Base-by-base conservation (phyloP, 345 rosid genomes). In the Conringia planisiliqua region DNA sequence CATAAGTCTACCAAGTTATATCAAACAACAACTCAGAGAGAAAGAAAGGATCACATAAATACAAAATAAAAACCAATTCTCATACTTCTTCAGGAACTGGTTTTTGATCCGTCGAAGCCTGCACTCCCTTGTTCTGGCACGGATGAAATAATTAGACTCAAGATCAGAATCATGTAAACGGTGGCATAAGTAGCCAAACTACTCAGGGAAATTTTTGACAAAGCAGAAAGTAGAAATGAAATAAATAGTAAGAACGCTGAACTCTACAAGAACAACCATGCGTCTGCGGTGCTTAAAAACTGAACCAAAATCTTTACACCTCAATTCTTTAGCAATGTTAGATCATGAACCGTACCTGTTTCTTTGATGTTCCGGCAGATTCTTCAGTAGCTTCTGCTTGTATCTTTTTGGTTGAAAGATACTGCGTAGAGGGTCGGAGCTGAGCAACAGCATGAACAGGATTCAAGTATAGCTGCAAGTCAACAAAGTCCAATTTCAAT, bases 361-460 rank as follows among this genome's bases (percentile, higher is more conserved):
- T 90, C 77, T 84, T 89, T 48, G 93, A 85, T 40, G 85, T 72
- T 74, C 86, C 76, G 14, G 20, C 83, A 59, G 86, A 71, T 77
- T 82, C 90, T 48, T 70, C 69, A 16, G 76, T 57, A 17, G 76
- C 56, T 29, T 76, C 57, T 13, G 50, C 75, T 62, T 57, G 77
- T 43, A 64, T 82, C 80, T 84, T 87, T 80, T 76, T 81, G 79
- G 66, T 69, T 12, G 85, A 54, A 20, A 85, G 72, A 78, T 83
- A 82, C 33, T 78, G 73, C 81, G 83, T 47, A 3, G 92, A 87
- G 3, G 97, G 96, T 51, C 96, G 89, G 61, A 94, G 92, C 83
- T 94, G 97, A 79, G 86, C 93, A 74, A 85, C 87, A 59, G 97
- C 86, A 79, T 90, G 84, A 73, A 92, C 76, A 66, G 97, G 98